These are phyloP conservation scores for Pichia sp. DNA, from an alignment of 1,139 yeast species.

Conservation along the genomic window DNA sequence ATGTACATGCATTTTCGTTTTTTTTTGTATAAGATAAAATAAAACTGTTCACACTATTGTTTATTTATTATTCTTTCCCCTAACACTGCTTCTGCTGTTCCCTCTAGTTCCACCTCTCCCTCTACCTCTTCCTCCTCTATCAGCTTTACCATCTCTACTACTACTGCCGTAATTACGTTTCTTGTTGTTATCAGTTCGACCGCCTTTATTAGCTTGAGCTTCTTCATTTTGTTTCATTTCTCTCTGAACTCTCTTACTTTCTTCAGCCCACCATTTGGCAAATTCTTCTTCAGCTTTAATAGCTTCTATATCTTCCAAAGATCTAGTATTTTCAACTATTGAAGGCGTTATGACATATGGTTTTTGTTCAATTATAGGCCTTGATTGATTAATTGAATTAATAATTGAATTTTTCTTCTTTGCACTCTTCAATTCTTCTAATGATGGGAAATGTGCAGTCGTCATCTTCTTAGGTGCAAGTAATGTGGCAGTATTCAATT, in stretches of 20 bases:
- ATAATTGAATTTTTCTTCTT: constrained; percentile 8
- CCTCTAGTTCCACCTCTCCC: background rate
- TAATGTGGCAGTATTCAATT: constrained; percentile 13
- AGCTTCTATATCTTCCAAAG: constrained; percentile 64
- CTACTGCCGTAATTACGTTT: background rate
- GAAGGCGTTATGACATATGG: background rate
- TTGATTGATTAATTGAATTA: background rate
- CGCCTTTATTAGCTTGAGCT: no score
- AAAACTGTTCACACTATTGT: background rate
- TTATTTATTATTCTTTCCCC: background rate
- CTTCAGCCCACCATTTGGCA: constrained; percentile 78
- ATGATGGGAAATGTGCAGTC: constrained; percentile 16
- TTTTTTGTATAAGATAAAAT: no score
- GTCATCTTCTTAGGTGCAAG: constrained; percentile 17
- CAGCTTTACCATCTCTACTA: background rate
- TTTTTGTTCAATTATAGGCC: background rate
- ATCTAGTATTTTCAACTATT: constrained; percentile 23
- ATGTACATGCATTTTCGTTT: no score
- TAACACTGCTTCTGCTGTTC: constrained; percentile 2
- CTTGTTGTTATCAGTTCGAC: background rate
- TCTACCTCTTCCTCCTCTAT: background rate
- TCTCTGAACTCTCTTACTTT: constrained; percentile 52
- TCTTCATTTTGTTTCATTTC: constrained; percentile 28
- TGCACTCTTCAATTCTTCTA: constrained; percentile 12
- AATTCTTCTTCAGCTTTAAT: constrained; percentile 76